These are phyloP conservation scores for Coelastrella sp. DNA, from an alignment of 139 green algal genomes.

Conservation along the genomic window DNA sequence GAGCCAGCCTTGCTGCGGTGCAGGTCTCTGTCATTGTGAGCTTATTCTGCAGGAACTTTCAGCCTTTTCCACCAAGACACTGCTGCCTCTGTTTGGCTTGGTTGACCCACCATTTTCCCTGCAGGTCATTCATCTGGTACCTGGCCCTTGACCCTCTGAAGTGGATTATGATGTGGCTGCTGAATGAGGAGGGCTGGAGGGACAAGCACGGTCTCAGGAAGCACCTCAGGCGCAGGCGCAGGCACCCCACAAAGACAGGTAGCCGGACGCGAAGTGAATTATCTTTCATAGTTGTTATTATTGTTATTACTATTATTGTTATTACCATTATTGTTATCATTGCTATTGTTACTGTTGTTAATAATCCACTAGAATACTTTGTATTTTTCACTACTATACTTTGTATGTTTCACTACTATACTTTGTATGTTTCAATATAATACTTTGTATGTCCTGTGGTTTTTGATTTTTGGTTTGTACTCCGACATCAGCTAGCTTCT, in stretches of 20 bases:
- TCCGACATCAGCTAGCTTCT: no score
- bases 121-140: constrained; percentile 75
- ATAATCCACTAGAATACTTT: background rate
- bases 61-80: no score
- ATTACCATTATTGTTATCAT: background rate
- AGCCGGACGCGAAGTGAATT: background rate
- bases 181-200: constrained; percentile 85
- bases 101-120: background rate
- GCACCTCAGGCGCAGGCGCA: constrained; percentile 27
- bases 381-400: background rate
- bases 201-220: constrained; percentile 44
- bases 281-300: background rate
- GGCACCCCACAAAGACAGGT: constrained; percentile 19
- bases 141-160: constrained; percentile 82
- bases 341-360: background rate
- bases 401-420: background rate
- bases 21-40: no score
- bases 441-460: background rate
- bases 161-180: constrained; percentile 74
- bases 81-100: background rate
- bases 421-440: background rate
- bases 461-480: no score
- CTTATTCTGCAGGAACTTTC: no score
- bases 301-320: background rate
- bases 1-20: no score